A percentile compares a stretch with the other conserved stretches of the same genome.
phyloP scores from a whole-genome alignment of 2,329 filamentous ascomycete genomes.

The Dendrostoma leiphaemia region DNA sequence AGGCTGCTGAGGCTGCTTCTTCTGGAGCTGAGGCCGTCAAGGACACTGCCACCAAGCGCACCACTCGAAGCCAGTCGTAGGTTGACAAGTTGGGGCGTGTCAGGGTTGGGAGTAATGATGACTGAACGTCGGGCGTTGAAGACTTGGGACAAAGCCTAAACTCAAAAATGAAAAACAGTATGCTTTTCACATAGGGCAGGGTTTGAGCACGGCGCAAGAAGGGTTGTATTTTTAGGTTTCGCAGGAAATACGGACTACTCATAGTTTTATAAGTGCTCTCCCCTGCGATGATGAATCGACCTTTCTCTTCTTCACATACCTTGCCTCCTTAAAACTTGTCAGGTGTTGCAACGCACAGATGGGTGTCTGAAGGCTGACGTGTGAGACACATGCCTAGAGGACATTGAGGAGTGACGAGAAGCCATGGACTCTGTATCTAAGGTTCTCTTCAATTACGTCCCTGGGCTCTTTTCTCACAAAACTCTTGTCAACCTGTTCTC shows the following conservation, averaged over 20 bases:
- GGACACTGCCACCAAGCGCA: constrained; percentile 65
- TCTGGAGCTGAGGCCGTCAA: constrained; percentile 72
- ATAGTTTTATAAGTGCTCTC: background rate
- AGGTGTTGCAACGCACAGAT: too few relatives aligned
- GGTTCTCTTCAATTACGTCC: too few relatives aligned
- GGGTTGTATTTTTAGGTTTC: constrained; percentile 16
- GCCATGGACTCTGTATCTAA: too few relatives aligned
- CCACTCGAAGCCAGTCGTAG: constrained; percentile 56
- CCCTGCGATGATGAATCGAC: background rate
- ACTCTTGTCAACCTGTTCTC: too few relatives aligned
- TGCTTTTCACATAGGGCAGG: constrained; percentile 16
- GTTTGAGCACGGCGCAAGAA: constrained; percentile 19
- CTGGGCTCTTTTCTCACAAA: too few relatives aligned
- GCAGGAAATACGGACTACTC: constrained; percentile 17
- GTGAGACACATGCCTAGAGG: background rate
- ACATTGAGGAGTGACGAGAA: background rate
- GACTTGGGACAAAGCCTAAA: background rate
- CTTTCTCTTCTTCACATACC: background rate
- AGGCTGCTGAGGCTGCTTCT: constrained; percentile 59
- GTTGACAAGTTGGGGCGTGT: constrained; percentile 18
- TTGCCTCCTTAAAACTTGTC: background rate
- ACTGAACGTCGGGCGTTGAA: background rate
- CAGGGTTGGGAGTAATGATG: constrained; percentile 13
- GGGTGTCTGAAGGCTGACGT: too few relatives aligned
- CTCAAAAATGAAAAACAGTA: constrained; percentile 7